Evolutionary conservation across 164 flowering plant genomes (phyloP).

Genomic region (Sedum album): DNA sequence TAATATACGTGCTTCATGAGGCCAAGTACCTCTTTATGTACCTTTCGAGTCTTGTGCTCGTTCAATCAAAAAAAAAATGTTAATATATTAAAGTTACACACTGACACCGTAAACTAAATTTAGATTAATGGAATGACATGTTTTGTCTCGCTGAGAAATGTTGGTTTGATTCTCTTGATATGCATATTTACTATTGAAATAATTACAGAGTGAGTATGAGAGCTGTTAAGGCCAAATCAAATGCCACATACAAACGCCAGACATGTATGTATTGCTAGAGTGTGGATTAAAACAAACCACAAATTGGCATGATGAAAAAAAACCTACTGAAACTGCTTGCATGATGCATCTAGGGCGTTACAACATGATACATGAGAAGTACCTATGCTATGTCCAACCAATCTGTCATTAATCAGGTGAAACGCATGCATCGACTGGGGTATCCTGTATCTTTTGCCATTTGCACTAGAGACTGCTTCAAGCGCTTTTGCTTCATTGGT

Average conservation of each 20-base stretch:
- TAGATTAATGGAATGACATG: no score
- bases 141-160: no score
- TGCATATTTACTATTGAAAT: background rate
- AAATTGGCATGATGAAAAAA: no score
- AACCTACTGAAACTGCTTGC: background rate
- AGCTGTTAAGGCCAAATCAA: background rate
- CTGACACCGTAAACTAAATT: no score
- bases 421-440: background rate
- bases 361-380: no score
- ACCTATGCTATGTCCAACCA: background rate
- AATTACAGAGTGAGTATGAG: background rate
- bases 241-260: background rate
- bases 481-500: background rate
- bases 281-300: background rate
- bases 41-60: no score
- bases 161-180: background rate
- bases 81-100: no score
- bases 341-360: background rate
- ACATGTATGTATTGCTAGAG: background rate
- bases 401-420: background rate
- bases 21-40: no score
- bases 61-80: no score
- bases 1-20: no score
- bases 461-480: background rate
- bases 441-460: background rate